Base-by-base conservation (phyloP, 2,329 filamentous ascomycete species). In the Hypocrella siamensis region DNA sequence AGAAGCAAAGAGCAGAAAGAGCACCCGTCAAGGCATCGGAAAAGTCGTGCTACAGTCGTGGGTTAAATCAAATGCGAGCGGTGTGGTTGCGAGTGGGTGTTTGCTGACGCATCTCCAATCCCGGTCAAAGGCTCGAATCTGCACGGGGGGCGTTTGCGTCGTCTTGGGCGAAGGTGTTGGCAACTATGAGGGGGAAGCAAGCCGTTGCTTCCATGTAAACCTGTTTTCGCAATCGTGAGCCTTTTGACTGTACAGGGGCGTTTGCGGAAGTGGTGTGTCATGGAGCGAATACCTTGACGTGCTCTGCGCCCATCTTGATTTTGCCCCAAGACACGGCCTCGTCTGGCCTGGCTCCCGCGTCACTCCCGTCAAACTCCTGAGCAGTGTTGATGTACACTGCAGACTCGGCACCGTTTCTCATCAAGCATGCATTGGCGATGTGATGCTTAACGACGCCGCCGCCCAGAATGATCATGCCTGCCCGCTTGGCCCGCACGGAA, bases 281-380 rank as follows among this genome's bases (percentile, higher is more conserved):
- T 12, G 12, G 12, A 24, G n/a, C 26, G n/a, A n/a, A 5, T 52
- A 84, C 82, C 75, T 96, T 98, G 35, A 96, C 86, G 45, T 76
- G 80, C 40, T 90, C 79, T 2, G 79, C 90, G 32, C 78, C 81
- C 26, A 76, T 65, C 56, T 92, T 94, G 56, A 98, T 94, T 65
- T 98, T 98, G 3, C 90, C 90, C 90, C 90, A 98, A 39, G 86
- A 94, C 12, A 98, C 82, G 5, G 90, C 90, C 59, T 98, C 90
- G 47, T 98, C 90, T 4, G 90, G 90, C 34, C 90, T 67, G 4
- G 90, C 90, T 1, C 90, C 90, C 0, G 90, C 88, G 58, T 98
- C 90, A 46, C 85, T 94, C 3, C 90, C 90, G 52, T 98, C 90
- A 51, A 94, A 98, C 52, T 98, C 90, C 53, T 94, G 85, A 0